A percentile compares a stretch with the other conserved stretches of the same genome.
phyloP scores from a whole-genome alignment of 148 eudicot genomes.

The Spergularia marina region DNA sequence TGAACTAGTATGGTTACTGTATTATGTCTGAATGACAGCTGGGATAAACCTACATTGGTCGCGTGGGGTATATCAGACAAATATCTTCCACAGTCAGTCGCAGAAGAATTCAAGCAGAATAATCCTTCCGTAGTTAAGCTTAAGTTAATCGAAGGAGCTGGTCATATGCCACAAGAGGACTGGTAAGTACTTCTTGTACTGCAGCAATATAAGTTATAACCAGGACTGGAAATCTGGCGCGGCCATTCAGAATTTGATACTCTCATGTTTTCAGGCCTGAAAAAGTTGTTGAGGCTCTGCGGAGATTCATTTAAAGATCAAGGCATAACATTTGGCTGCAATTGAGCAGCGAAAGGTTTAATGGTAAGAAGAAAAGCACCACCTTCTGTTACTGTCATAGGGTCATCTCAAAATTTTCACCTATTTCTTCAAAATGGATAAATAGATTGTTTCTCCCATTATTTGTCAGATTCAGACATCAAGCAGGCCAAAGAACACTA shows the following conservation, averaged over 20 bases:
- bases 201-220: not conserved
- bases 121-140: constrained; percentile 70
- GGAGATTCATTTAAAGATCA: constrained; percentile 51
- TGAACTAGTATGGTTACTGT: not conserved
- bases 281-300: constrained; percentile 82
- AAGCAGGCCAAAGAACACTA: not conserved
- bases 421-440: not conserved
- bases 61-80: constrained; percentile 98
- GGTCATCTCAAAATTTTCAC: not conserved
- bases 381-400: not conserved
- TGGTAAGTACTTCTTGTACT: constrained; percentile 47
- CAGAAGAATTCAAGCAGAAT: constrained; percentile 81
- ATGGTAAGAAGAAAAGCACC: constrained; percentile 11
- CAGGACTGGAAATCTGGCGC: not conserved
- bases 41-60: constrained; percentile 81
- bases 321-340: not conserved
- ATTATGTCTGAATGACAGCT: constrained; percentile 38
- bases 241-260: not conserved
- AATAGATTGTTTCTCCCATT: not conserved
- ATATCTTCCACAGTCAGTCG: constrained; percentile 81
- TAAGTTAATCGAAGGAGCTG: constrained; percentile 94
- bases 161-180: constrained; percentile 99
- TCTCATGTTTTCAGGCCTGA: constrained; percentile 72
- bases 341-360: not conserved
- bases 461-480: not conserved